phyloP scores from a whole-genome alignment of 139 green algal genomes.

The Coelastrella sp. region DNA sequence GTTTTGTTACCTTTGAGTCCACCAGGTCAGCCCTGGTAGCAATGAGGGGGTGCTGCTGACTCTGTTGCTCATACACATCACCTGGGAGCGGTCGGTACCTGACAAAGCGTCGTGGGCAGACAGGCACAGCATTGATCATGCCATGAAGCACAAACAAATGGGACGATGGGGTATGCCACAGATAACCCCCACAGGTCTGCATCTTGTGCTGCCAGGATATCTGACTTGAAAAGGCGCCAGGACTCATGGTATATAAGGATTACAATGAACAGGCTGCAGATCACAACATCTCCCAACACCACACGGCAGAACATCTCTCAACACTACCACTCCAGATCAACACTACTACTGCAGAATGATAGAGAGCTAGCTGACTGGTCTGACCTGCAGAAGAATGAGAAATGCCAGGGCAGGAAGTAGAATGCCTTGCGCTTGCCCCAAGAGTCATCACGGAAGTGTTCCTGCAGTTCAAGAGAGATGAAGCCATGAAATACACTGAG shows the following conservation, averaged over 20 bases:
- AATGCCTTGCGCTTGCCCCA: constrained; percentile 72
- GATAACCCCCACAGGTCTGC: too few species aligned
- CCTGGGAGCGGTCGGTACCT: constrained; percentile 76
- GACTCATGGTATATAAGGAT: too few species aligned
- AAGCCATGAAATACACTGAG: not conserved
- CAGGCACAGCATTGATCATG: not conserved
- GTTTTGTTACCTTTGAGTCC: constrained; percentile 46
- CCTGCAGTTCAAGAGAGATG: constrained; percentile 65
- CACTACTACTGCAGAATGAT: not conserved
- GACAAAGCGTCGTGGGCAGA: not conserved
- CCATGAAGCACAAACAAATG: too few species aligned
- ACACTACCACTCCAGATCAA: too few species aligned
- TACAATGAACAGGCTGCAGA: too few species aligned
- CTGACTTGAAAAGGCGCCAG: too few species aligned
- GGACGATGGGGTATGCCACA: too few species aligned
- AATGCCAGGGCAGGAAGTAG: constrained; percentile 91
- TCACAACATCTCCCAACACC: not conserved
- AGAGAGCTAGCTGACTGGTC: not conserved
- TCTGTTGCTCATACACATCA: constrained; percentile 56
- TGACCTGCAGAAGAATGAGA: constrained; percentile 80
- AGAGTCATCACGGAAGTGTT: constrained; percentile 87
- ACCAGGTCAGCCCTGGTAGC: constrained; percentile 63
- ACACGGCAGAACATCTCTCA: not conserved
- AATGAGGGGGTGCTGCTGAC: constrained; percentile 74
- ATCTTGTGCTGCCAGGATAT: too few species aligned